Evolutionary conservation across 495 filamentous ascomycete genomes (phyloP).

Genomic region (Aspergillus sclerotioniger): DNA sequence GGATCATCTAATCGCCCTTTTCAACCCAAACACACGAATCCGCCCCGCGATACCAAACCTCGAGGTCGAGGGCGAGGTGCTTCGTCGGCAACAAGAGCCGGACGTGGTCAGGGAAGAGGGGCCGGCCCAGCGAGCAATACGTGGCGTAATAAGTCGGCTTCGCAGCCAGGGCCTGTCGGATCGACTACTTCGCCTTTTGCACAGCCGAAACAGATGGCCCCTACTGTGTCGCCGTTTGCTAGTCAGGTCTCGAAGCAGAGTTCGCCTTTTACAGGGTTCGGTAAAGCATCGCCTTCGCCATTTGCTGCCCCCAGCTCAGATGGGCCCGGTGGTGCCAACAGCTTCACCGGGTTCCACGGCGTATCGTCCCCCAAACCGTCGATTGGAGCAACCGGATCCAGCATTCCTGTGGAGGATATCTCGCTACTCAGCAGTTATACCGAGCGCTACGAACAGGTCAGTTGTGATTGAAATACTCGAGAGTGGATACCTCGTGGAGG

Average conservation of each 20-base stretch:
- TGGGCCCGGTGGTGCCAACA: conserved; percentile 13
- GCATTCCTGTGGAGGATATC: conserved; percentile 25
- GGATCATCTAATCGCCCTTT: conserved; percentile 19
- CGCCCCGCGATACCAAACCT: conserved; percentile 16
- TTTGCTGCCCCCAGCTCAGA: conserved; percentile 18
- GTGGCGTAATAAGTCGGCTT: conserved; percentile 17
- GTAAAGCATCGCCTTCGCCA: conserved; percentile 17
- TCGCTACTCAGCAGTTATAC: conserved; percentile 29
- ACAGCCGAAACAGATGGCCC: conserved; percentile 26
- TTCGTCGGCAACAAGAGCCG: conserved; percentile 11
- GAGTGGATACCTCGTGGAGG: background rate
- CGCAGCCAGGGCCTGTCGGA: conserved; percentile 4
- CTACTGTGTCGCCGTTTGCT: conserved; percentile 19
- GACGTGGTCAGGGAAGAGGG: conserved; percentile 26
- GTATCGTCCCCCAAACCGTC: conserved; percentile 4
- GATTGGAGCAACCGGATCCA: conserved; percentile 8
- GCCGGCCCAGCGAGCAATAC: conserved; percentile 19
- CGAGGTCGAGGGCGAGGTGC: conserved; percentile 34
- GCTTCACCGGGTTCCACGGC: conserved; percentile 15
- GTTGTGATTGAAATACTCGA: conserved; percentile 8
- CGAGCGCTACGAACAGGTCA: conserved; percentile 46
- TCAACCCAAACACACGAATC: conserved; percentile 22
- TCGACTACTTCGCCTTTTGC: conserved; percentile 32
- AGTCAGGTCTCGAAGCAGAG: conserved; percentile 14
- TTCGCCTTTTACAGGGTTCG: conserved; percentile 22